A percentile compares a stretch with the other conserved stretches of the same genome.
These are phyloP conservation scores for Colletotrichum scovillei DNA, from an alignment of 2,329 filamentous ascomycete species.

Conservation along the genomic window DNA sequence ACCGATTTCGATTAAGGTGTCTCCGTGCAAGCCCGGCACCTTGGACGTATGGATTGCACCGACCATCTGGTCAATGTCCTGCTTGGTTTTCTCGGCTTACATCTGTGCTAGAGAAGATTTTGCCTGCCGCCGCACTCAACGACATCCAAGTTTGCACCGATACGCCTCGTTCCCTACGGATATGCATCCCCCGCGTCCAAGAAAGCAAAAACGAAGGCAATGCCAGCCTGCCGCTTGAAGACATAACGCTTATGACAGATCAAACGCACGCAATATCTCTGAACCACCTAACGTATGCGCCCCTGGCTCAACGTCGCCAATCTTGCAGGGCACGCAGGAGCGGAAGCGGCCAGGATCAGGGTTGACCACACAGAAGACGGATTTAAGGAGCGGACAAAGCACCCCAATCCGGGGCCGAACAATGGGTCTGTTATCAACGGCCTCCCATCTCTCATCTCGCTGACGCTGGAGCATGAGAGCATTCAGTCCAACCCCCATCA, in stretches of 20 bases:
- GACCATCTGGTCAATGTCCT: background rate
- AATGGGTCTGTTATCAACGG: slow-evolving; percentile 13
- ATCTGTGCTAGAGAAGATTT: background rate
- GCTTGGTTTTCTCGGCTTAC: background rate
- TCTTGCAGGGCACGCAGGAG: slow-evolving; percentile 18
- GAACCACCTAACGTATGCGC: slow-evolving; percentile 15
- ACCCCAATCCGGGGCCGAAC: slow-evolving; percentile 23
- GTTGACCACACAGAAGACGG: background rate
- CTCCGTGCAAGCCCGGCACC: slow-evolving; percentile 3
- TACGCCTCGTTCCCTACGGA: background rate
- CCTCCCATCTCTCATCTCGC: background rate
- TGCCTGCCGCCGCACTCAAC: background rate
- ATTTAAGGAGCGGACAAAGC: slow-evolving; percentile 26
- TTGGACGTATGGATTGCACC: background rate
- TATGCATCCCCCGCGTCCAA: background rate
- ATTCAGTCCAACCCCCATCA: background rate
- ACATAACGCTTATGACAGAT: background rate
- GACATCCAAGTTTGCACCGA: background rate
- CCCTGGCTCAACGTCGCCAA: slow-evolving; percentile 19
- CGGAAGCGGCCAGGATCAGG: slow-evolving; percentile 18
- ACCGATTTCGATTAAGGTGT: slow-evolving; percentile 12
- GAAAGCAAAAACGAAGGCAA: background rate
- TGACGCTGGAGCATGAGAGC: background rate
- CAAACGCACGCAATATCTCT: slow-evolving; percentile 15
- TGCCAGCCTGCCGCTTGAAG: background rate